Evolutionary conservation across 2,329 filamentous ascomycete genomes (phyloP).

Genomic region (Coniochaeta ligniaria): DNA sequence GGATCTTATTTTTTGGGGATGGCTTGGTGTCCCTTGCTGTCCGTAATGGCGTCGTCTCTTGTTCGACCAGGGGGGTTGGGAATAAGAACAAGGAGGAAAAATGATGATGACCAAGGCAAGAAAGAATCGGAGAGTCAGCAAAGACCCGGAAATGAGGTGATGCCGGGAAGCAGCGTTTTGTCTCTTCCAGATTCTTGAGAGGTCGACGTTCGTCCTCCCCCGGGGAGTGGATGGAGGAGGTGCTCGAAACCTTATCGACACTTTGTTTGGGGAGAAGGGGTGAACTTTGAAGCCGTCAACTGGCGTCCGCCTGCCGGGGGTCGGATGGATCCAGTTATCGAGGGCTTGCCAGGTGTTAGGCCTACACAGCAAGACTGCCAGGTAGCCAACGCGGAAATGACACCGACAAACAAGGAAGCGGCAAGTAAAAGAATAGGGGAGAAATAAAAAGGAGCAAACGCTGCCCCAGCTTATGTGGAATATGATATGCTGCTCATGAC

Average conservation of each 20-base stretch:
- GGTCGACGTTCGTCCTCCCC: not conserved
- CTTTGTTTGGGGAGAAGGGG: not conserved
- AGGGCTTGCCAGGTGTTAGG: not conserved
- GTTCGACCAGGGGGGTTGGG: not conserved
- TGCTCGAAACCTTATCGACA: not conserved
- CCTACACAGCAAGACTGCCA: not conserved
- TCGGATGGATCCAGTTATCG: not conserved
- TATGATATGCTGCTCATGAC: not conserved
- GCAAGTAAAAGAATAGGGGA: not conserved
- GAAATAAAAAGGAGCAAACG: not conserved
- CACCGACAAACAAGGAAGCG: not conserved
- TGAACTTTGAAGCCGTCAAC: not conserved
- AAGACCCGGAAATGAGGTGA: not conserved
- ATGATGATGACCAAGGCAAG: not conserved
- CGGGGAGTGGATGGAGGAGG: not conserved
- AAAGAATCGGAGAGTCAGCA: not conserved
- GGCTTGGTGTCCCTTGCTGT: not conserved
- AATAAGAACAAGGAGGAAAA: not conserved
- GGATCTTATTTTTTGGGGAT: not conserved
- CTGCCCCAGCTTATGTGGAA: not conserved
- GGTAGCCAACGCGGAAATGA: not conserved
- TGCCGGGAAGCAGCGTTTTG: not conserved
- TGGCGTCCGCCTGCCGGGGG: not conserved
- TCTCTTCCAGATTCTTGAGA: not conserved
- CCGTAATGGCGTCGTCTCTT: not conserved